A percentile compares a stretch with the other conserved stretches of the same genome.
phyloP scores from a whole-genome alignment of 768 basidiomycete species.

The Mycena filopes region DNA sequence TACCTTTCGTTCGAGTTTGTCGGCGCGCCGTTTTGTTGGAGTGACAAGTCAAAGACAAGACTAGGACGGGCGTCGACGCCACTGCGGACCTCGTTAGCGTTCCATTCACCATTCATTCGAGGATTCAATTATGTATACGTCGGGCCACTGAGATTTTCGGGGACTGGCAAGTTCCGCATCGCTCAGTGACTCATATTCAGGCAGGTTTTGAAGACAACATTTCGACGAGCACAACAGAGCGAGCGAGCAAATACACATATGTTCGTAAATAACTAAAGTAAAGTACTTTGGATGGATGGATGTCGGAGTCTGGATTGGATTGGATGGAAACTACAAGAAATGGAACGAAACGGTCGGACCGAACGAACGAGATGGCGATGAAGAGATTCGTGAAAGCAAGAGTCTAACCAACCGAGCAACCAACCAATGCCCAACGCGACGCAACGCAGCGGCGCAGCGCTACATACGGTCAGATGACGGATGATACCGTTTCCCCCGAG shows the following conservation, averaged over 20 bases:
- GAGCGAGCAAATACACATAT: conserved; percentile 41
- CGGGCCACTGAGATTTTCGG: too few relatives aligned
- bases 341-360: conserved; percentile 1
- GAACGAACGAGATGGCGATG: neutral
- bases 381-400: too few relatives aligned
- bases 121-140: too few relatives aligned
- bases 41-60: neutral
- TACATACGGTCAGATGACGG: conserved; percentile 51
- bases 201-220: conserved; percentile 18
- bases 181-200: too few relatives aligned
- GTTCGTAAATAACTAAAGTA: conserved; percentile 33
- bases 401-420: neutral
- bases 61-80: neutral
- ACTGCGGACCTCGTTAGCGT: too few relatives aligned
- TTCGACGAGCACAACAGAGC: neutral
- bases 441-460: too few relatives aligned
- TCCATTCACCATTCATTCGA: too few relatives aligned
- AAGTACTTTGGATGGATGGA: too few relatives aligned
- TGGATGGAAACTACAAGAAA: conserved; percentile 20
- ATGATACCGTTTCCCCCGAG: conserved; percentile 73
- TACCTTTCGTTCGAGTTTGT: conserved; percentile 30
- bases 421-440: too few relatives aligned
- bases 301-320: too few relatives aligned
- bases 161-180: too few relatives aligned
- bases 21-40: neutral